Percentiles rank a stretch among this genome's conserved stretches.
phyloP scores from a whole-genome alignment of 2,329 filamentous ascomycete genomes.

The Penicillium sp. region DNA sequence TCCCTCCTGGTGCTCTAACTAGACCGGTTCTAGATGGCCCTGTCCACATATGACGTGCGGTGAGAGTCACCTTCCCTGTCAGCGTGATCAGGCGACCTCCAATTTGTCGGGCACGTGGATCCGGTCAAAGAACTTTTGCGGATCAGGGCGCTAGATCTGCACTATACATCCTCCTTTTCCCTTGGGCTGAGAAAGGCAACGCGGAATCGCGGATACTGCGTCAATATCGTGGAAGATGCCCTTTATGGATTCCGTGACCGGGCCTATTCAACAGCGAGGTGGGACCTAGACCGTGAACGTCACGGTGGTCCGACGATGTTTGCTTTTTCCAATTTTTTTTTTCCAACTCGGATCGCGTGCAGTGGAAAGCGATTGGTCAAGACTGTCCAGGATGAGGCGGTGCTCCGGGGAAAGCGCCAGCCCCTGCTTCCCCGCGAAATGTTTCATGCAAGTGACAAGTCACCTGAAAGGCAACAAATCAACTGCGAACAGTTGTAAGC shows the following conservation, averaged over 20 bases:
- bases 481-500: background rate
- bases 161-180: background rate
- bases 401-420: background rate
- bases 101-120: slow-evolving; percentile 5
- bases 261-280: background rate
- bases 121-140: background rate
- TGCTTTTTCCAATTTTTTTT: slow-evolving; percentile 10
- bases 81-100: slow-evolving; percentile 7
- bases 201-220: slow-evolving; percentile 5
- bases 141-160: slow-evolving; percentile 4
- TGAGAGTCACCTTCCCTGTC: slow-evolving; percentile 9
- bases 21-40: background rate
- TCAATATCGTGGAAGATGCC: slow-evolving; percentile 6
- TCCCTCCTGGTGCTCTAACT: background rate
- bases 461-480: background rate
- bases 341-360: slow-evolving; percentile 6
- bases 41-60: slow-evolving; percentile 11
- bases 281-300: background rate
- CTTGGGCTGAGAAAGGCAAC: too few relatives aligned
- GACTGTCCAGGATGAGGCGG: slow-evolving; percentile 11
- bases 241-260: background rate
- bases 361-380: slow-evolving; percentile 9
- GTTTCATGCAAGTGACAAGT: slow-evolving; percentile 1
- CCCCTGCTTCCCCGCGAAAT: slow-evolving; percentile 5
- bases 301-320: slow-evolving; percentile 8